A percentile compares a stretch with the other conserved stretches of the same genome.
These are phyloP conservation scores for Pseudocercospora fuligena DNA, from an alignment of 2,329 filamentous ascomycete genomes.

Conservation along the genomic window DNA sequence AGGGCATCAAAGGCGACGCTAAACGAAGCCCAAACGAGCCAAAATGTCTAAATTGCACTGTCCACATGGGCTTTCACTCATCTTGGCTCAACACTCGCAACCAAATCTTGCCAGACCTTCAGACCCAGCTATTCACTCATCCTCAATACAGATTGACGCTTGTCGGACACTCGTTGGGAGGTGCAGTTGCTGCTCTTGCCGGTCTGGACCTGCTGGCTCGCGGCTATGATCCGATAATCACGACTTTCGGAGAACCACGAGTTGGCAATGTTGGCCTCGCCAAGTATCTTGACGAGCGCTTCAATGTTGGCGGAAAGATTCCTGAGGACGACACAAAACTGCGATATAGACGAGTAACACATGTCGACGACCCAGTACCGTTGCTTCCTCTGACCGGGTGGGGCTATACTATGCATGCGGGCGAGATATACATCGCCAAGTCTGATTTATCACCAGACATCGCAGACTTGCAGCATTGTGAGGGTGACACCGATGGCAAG, in stretches of 20 bases:
- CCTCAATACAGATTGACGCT: conserved; percentile 76
- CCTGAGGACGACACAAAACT: conserved; percentile 30
- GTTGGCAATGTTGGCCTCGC: conserved; percentile 61
- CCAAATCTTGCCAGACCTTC: conserved; percentile 70
- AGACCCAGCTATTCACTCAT: conserved; percentile 62
- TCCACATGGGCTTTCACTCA: conserved; percentile 85
- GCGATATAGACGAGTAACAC: conserved; percentile 78
- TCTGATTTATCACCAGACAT: conserved; percentile 68
- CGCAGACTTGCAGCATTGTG: conserved; percentile 72
- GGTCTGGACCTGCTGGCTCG: conserved; percentile 77
- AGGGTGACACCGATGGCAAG: conserved; percentile 69
- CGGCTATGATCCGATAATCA: conserved; percentile 78
- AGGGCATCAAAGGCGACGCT: conserved; percentile 16
- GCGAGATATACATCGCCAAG: conserved; percentile 86
- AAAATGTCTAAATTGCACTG: conserved; percentile 83
- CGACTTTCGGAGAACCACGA: conserved; percentile 89
- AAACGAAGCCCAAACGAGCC: conserved; percentile 46
- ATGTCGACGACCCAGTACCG: conserved; percentile 84
- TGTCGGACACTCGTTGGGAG: conserved; percentile 89
- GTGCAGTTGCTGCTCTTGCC: conserved; percentile 86
- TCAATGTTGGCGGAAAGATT: conserved; percentile 39
- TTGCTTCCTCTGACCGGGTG: conserved; percentile 84
- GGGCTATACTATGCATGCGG: conserved; percentile 83
- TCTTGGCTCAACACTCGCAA: conserved; percentile 80
- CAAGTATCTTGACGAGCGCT: conserved; percentile 59